phyloP scores from a whole-genome alignment of 495 filamentous ascomycete species.

The Tuber microsphaerosporum region DNA sequence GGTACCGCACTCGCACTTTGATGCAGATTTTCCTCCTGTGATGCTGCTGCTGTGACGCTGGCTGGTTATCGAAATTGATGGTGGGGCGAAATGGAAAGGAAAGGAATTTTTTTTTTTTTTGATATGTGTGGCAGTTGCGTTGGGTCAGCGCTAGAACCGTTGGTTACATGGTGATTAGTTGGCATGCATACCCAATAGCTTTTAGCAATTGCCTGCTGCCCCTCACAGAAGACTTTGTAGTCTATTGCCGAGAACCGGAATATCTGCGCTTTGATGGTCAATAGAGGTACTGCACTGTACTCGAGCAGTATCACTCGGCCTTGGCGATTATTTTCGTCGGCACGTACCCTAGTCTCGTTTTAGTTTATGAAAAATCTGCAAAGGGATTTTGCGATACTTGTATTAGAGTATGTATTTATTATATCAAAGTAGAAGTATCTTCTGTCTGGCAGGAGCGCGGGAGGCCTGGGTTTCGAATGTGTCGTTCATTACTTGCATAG shows the following conservation, averaged over 20 bases:
- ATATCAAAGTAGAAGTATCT: not conserved
- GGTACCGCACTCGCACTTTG: not conserved
- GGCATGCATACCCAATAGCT: not conserved
- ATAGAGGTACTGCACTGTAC: not conserved
- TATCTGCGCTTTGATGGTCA: not conserved
- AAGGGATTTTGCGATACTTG: not conserved
- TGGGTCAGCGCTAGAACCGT: not conserved
- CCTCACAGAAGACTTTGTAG: not conserved
- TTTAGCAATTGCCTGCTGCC: not conserved
- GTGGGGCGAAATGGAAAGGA: not conserved
- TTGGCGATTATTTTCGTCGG: not conserved
- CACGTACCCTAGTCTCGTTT: not conserved
- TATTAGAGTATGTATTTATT: not conserved
- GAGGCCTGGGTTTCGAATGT: not conserved
- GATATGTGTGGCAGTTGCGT: not conserved
- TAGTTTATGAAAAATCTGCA: not conserved
- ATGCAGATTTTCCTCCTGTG: not conserved
- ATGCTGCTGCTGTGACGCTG: not conserved
- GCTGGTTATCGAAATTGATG: not conserved
- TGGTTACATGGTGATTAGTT: not conserved
- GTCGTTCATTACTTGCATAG: not conserved
- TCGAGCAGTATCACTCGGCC: not conserved
- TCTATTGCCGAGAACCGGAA: not conserved
- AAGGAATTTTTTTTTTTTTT: not conserved
- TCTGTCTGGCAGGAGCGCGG: not conserved